Evolutionary conservation across 2,329 filamentous ascomycete species (phyloP), one percentile per base, ranked within the genome.

Genomic region (Botrytis galanthina): DNA sequence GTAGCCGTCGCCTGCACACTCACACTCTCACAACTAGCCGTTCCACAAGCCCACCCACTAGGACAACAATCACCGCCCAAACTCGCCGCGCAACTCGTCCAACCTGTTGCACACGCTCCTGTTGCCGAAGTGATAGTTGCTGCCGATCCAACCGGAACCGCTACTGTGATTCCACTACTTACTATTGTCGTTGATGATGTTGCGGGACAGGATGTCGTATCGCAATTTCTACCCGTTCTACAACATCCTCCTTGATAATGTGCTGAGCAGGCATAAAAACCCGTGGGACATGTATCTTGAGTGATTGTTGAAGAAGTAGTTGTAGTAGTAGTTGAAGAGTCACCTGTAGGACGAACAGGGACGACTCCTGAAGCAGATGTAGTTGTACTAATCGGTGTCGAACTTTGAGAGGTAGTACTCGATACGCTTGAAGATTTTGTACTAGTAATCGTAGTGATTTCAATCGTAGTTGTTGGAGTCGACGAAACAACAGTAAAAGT

Each of bases 181-280:
- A 95, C 83, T 3, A 94, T 88, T 0, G 90, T 92, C 0, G 90
- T 92, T 2, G 84, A 87, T 14, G 86, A 79, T 0, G 86, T 84
- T 0, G 88, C 83, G 0, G 93, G 92, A 79, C 95, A 98, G 10
- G 91, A 93, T 0, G 92, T 93, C 0, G 90, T 92, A 74, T 92
- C 89, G 83, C 95, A 98, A 83, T 97, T 88, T 32, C 95, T 89
- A 2, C 94, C 95, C 0, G 93, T 94, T 73, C 92, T 92, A 83
- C 95, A 98, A 84, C 95, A 98, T 32, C 94, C 94, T 22, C 93
- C 94, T 2, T 87, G 85, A 74, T 95, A 93, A 74, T 90, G 90
- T 2, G 95, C 95, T 3, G 91, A 89, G 82, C 95, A 98, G 69
- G 93, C 91, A 82, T 98, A 98, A 85, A 95, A 98, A 3, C 95